Evolutionary conservation across 2,329 filamentous ascomycete species (phyloP).

Genomic region (Atkinsonella hypoxylon): DNA sequence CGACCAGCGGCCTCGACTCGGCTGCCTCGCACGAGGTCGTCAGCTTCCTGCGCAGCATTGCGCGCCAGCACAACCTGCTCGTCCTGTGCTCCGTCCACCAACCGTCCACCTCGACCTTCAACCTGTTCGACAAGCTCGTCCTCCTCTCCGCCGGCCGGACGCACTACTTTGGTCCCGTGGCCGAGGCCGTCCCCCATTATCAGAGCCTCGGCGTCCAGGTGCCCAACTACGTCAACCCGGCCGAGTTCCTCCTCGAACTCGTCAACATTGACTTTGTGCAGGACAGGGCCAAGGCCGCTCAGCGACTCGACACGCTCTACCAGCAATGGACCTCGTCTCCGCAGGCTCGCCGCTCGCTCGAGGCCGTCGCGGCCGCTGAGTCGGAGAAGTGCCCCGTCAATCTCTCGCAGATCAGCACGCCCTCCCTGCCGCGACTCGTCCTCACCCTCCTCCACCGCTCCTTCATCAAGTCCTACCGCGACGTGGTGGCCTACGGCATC

Average conservation of each 20-base stretch:
- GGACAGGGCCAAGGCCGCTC: conserved; percentile 30
- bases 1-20: conserved; percentile 74
- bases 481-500: conserved; percentile 75
- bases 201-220: conserved; percentile 46
- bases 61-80: conserved; percentile 56
- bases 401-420: conserved; percentile 15
- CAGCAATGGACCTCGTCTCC: conserved; percentile 14
- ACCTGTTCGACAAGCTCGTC: conserved; percentile 68
- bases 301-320: conserved; percentile 18
- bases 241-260: conserved; percentile 67
- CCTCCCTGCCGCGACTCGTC: conserved; percentile 38
- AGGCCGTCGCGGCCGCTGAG: conserved; percentile 16
- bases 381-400: conserved; percentile 8
- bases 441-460: conserved; percentile 62
- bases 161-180: conserved; percentile 59
- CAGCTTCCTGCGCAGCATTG: conserved; percentile 56
- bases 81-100: conserved; percentile 79
- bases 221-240: conserved; percentile 62
- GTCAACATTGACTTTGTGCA: conserved; percentile 65
- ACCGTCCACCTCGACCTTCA: conserved; percentile 67
- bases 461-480: conserved; percentile 74
- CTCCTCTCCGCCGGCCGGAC: conserved; percentile 60
- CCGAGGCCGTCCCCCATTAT: conserved; percentile 51
- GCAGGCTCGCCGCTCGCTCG: conserved; percentile 11
- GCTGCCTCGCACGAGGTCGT: conserved; percentile 67